Base-by-base conservation (phyloP, 345 rosid species). In the Salix viminalis region DNA sequence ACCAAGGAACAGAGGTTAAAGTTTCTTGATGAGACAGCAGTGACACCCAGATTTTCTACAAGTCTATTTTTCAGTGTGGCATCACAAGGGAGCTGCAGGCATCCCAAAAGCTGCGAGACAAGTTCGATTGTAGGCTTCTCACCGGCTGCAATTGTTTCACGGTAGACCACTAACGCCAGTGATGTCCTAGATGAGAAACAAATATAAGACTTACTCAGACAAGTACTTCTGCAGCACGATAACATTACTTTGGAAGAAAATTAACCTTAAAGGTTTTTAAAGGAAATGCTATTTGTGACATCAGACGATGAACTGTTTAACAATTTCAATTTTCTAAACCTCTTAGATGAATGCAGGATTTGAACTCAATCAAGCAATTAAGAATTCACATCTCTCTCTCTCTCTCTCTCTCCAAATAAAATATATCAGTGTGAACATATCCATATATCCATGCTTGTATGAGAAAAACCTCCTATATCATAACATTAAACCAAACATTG, bases 51-150 rank as follows among this genome's bases (percentile, higher is more conserved):
- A 82, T 84, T 89, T 77, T 92, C 97, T 26, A 92, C 75, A 34
- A 95, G 87, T 82, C 80, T 88, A 50, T 71, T 76, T 85, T 89
- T 91, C 78, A 91, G 69, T 67, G 89, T 86, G 73, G 91, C 84
- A 81, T 91, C 90, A 69, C 61, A 77, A 78, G 97, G 97, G 77
- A 95, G 87, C 83, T 81, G 88, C 87, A 95, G 87, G 91, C 97
- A 92, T 70, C 93, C 97, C 79, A 95, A 81, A 84, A 93, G 83
- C 88, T 88, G 89, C 73, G 97, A 93, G 85, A 93, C 85, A 82
- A 91, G 88, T 71, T 89, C 99, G 70, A 86, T 75, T n/a, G 92
- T 87, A 16, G 93, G 99, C 76, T 74, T 79, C 48, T 87, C 79
- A 50, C 93, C 97, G 76, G 91, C 87, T 74, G 76, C 69, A 30